These are phyloP conservation scores for Dendryphion nanum DNA, from an alignment of 2,329 filamentous ascomycete genomes.

Conservation along the genomic window DNA sequence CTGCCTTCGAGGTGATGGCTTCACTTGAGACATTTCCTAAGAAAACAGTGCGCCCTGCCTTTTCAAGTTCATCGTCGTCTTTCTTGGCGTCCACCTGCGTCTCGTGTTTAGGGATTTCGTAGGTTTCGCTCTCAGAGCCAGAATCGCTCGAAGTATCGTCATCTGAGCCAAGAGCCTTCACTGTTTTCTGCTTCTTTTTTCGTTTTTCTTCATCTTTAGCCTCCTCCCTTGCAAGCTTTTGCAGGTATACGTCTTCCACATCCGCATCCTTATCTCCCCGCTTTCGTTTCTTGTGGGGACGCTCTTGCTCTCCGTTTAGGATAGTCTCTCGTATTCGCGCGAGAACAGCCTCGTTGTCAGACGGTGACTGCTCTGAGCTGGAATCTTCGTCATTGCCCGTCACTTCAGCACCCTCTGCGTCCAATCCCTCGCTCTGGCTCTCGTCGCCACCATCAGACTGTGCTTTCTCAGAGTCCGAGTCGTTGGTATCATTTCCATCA, in stretches of 20 bases:
- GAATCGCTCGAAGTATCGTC: constrained; percentile 16
- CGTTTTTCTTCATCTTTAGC: constrained; percentile 39
- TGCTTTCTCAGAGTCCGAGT: too few species aligned
- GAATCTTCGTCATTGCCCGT: neutral
- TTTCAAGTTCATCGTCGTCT: constrained; percentile 66
- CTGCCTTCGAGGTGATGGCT: constrained; percentile 78
- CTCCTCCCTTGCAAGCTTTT: constrained; percentile 57
- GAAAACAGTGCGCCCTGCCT: constrained; percentile 87
- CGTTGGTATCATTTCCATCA: neutral
- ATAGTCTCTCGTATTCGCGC: constrained; percentile 25
- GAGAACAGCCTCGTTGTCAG: constrained; percentile 22
- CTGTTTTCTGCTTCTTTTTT: constrained; percentile 24
- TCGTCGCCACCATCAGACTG: too few species aligned
- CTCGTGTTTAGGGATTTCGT: constrained; percentile 54
- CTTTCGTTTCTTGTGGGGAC: constrained; percentile 39
- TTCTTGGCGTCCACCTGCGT: constrained; percentile 39
- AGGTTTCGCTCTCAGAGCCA: constrained; percentile 50
- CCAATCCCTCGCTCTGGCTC: too few species aligned
- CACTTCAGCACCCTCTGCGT: neutral
- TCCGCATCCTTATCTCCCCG: constrained; percentile 64
- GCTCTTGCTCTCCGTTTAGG: constrained; percentile 27
- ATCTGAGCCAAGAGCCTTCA: constrained; percentile 14
- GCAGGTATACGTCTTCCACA: constrained; percentile 68
- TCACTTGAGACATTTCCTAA: constrained; percentile 84
- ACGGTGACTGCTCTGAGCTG: too few species aligned